These are phyloP conservation scores for Russula abietina DNA, from an alignment of 768 basidiomycete species.

Conservation along the genomic window DNA sequence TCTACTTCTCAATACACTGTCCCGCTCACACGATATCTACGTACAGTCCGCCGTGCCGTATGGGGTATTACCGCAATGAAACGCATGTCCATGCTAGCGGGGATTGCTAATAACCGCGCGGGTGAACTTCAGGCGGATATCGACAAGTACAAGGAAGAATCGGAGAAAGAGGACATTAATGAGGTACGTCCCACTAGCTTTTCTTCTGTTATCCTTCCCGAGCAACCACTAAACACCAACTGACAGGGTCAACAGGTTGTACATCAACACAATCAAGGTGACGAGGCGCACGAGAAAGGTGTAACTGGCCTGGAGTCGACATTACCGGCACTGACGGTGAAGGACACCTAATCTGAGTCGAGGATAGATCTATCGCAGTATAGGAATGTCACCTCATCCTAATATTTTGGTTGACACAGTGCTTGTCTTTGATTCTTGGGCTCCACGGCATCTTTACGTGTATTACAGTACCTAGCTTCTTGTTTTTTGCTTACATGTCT, in stretches of 20 bases:
- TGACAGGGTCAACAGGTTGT: constrained; percentile 15
- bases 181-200: constrained; percentile 23
- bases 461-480: neutral
- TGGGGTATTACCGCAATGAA: constrained; percentile 81
- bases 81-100: constrained; percentile 61
- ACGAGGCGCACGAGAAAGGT: neutral
- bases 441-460: neutral
- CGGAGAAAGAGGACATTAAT: constrained; percentile 45
- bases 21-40: constrained; percentile 11
- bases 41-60: constrained; percentile 79
- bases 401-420: neutral
- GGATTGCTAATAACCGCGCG: constrained; percentile 33
- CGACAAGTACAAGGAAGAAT: constrained; percentile 71
- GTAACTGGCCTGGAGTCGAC: constrained; percentile 1
- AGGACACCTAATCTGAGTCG: neutral
- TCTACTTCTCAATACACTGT: no score
- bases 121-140: constrained; percentile 54
- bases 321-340: neutral
- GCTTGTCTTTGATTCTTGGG: neutral
- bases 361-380: neutral
- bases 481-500: neutral
- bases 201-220: neutral
- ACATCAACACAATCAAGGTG: constrained; percentile 21
- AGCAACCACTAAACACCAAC: neutral
- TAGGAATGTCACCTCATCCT: neutral